A percentile compares a stretch with the other conserved stretches of the same genome.
These are phyloP conservation scores for Cladosporium sp. DNA, from an alignment of 2,329 filamentous ascomycete species.

Conservation along the genomic window DNA sequence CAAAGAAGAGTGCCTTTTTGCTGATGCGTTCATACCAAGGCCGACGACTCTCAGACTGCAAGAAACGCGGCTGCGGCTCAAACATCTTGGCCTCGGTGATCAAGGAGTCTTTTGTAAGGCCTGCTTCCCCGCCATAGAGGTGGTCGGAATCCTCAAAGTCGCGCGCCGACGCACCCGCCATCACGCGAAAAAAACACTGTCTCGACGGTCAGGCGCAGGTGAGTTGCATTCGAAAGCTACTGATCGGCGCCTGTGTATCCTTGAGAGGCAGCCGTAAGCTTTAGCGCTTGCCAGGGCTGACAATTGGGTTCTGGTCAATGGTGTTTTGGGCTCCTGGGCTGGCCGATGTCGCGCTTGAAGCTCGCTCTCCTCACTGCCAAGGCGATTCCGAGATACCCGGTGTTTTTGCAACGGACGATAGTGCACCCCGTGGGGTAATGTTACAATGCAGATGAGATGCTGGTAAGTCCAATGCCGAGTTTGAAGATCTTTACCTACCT, in stretches of 20 bases:
- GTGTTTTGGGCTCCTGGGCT: neutral
- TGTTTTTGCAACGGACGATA: neutral
- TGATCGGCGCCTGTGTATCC: neutral
- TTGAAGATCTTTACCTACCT: neutral
- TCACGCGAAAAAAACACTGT: neutral
- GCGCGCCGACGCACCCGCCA: neutral
- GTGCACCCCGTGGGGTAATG: neutral
- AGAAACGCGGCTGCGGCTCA: neutral
- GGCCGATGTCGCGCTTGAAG: constrained; percentile 1
- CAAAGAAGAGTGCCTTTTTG: constrained; percentile 6
- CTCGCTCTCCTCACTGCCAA: neutral
- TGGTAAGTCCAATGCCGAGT: neutral
- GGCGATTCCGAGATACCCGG: constrained; percentile 1
- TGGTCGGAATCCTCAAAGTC: neutral
- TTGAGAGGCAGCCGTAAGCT: neutral
- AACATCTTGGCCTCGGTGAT: neutral
- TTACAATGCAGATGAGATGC: neutral
- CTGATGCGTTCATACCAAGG: constrained; percentile 3
- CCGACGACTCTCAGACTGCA: neutral
- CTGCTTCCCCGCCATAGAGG: constrained; percentile 1
- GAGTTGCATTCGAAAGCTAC: neutral
- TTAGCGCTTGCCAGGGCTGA: neutral
- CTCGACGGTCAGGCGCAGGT: neutral
- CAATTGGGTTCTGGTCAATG: neutral
- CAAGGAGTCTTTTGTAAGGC: neutral